A percentile compares a stretch with the other conserved stretches of the same genome.
Conservation (phyloP, 768 basidiomycete genomes). For the Podaxis rugospora region DNA sequence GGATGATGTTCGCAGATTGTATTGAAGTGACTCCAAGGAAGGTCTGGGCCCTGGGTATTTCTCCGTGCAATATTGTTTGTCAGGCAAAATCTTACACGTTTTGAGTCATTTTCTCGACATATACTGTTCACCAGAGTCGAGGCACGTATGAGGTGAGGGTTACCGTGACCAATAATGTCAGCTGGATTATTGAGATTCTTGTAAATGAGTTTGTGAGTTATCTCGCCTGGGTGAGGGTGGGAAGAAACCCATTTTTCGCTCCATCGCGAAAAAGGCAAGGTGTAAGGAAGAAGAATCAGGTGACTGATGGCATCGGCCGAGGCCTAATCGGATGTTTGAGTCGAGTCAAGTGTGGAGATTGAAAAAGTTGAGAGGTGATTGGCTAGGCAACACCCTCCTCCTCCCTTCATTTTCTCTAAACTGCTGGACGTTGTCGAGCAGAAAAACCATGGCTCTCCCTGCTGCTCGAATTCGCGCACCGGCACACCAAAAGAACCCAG, state of each 20-base stretch:
- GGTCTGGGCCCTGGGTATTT: not conserved
- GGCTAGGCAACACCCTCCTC: not conserved
- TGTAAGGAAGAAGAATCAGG: not conserved
- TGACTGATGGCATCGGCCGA: not conserved
- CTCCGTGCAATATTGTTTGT: not conserved
- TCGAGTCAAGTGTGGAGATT: not conserved
- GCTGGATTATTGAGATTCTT: too few species aligned
- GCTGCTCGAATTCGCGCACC: conserved; percentile 21
- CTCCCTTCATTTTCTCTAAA: not conserved
- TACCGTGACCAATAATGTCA: not conserved
- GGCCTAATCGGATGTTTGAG: not conserved
- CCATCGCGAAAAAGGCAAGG: not conserved
- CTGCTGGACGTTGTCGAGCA: not conserved
- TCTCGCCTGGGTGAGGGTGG: too few species aligned
- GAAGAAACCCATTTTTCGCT: too few species aligned
- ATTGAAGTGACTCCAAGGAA: not conserved
- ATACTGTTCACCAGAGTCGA: not conserved
- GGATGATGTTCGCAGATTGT: not conserved
- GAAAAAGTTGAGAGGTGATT: conserved; percentile 1
- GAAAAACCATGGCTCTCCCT: conserved; percentile 22
- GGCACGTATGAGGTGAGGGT: not conserved
- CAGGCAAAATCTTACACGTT: not conserved
- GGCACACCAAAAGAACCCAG: conserved; percentile 17
- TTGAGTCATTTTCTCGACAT: not conserved
- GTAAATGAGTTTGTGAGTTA: too few species aligned